Conservation (phyloP, 108 stramenopile species). For the Cyclotella choctawhatcheeana region DNA sequence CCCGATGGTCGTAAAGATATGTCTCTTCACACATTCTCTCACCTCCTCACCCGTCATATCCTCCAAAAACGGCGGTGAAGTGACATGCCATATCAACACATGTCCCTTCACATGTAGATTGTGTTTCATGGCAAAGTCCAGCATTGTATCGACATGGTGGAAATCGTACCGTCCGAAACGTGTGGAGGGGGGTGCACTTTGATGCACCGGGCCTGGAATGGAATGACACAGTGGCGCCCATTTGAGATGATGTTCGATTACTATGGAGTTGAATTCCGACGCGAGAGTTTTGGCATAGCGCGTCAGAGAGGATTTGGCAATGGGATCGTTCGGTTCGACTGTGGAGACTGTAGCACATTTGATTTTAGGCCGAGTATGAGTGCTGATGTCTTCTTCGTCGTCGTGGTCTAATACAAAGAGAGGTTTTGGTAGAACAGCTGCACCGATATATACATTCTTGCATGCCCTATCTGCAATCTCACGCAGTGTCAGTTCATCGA, state of each 20-base stretch:
- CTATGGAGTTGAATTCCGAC: slow-evolving; percentile 90
- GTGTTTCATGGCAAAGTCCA: slow-evolving; percentile 83
- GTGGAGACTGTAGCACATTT: slow-evolving; percentile 28
- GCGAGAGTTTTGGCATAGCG: slow-evolving; percentile 61
- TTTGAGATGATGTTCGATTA: slow-evolving; percentile 92
- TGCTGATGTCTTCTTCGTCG: slow-evolving; percentile 22
- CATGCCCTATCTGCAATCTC: slow-evolving; percentile 60
- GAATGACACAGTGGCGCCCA: slow-evolving; percentile 79
- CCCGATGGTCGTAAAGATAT: slow-evolving; percentile 89
- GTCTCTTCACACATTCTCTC: slow-evolving; percentile 61
- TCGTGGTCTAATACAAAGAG: slow-evolving; percentile 57
- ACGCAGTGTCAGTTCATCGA: slow-evolving; percentile 40
- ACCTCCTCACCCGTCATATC: slow-evolving; percentile 67
- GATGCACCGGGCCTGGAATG: slow-evolving; percentile 69
- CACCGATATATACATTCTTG: slow-evolving; percentile 80
- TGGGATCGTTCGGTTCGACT: slow-evolving; percentile 23
- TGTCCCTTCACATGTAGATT: slow-evolving; percentile 90
- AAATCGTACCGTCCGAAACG: slow-evolving; percentile 89
- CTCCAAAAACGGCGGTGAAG: slow-evolving; percentile 73
- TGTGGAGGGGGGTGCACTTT: slow-evolving; percentile 48
- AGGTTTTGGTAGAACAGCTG: slow-evolving; percentile 79
- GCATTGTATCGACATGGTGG: slow-evolving; percentile 79
- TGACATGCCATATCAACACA: slow-evolving; percentile 89
- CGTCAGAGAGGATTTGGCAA: slow-evolving; percentile 22
- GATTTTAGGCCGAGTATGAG: slow-evolving; percentile 5